Conservation (phyloP, 2,329 filamentous ascomycete genomes). For the Ophiognomonia clavigignenti-juglandacearum region DNA sequence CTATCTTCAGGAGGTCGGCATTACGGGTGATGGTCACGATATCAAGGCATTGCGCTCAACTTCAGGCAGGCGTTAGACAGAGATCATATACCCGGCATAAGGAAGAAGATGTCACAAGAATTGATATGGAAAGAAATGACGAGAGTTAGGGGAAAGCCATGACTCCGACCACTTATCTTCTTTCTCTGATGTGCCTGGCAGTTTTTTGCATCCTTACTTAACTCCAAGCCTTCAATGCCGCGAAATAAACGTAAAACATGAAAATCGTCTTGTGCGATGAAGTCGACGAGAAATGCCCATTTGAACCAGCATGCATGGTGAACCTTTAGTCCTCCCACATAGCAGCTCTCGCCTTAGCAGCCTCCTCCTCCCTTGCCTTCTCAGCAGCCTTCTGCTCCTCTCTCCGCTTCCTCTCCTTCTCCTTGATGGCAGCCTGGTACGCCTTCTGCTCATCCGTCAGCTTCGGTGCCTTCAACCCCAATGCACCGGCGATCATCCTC, state of each 20-base stretch:
- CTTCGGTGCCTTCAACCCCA: conserved; percentile 76
- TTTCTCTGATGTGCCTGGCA: no score
- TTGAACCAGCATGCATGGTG: no score
- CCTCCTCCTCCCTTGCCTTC: conserved; percentile 54
- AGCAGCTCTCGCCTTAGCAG: conserved; percentile 73
- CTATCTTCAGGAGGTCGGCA: not conserved
- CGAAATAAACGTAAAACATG: no score
- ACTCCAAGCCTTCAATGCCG: no score
- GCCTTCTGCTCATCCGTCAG: conserved; percentile 84
- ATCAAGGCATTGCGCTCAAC: no score
- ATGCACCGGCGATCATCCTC: conserved; percentile 80
- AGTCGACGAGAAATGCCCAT: no score
- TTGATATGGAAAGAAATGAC: not conserved
- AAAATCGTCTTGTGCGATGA: no score
- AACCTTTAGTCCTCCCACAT: conserved; percentile 76
- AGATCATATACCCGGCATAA: not conserved
- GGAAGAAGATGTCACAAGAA: not conserved
- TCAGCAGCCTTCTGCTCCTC: conserved; percentile 68
- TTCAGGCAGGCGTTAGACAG: not conserved
- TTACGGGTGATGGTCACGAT: no score
- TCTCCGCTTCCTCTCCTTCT: conserved; percentile 75
- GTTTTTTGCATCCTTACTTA: no score
- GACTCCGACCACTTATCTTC: no score
- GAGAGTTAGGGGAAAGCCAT: no score
- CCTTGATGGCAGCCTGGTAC: conserved; percentile 76